Base-by-base conservation (phyloP, 768 basidiomycete species). In the Atractiella rhizophila region DNA sequence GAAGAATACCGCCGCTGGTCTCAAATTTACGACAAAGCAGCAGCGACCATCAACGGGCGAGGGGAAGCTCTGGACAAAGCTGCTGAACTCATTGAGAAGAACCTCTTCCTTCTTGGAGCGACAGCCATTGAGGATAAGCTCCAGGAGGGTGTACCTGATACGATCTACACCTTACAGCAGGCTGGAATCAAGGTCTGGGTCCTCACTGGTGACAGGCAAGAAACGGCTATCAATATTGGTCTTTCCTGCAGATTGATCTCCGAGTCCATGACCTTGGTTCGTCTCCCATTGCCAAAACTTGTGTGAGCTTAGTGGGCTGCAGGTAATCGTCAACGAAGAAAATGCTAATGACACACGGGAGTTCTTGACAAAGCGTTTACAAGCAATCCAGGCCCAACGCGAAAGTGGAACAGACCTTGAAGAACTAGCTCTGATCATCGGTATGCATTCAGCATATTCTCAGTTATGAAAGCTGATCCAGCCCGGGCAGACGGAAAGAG, bases 101-200 rank as follows among this genome's bases (percentile, higher is more conserved):
- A 98, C 46, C 65, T 98, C 50, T 74, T 80, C 53, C 56, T 98
- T 15, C 67, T 98, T 15, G 91, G 91, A 3, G 91, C 91, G 20
- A 96, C 91, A 2, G 91, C 91, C 15, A 85, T 98, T 53, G 91
- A 98, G 58, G 91, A 98, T 59, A 96, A 91, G 59, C 63, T 98
- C 12, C 91, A 98, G 56, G 91, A 98, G 39, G 91, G 91, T 29
- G 91, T 98, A 3, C 91, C 91, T 0, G 91, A 98, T 53, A 74
- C 91, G 5, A 98, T 96, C 36, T 86, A 96, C 56, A 94, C 86
- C 0, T 59, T 98, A 34, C 91, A 98, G 53, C 81, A 80, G 69
- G 91, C 91, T 28, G 91, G 91, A 3, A 91, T 98, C 61, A 98
- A 96, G 68, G 77, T 98, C 15, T 98, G 91, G 91, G 86, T 98